Conservation (phyloP, 2,329 filamentous ascomycete genomes). For the Cercospora zeae-maydis region DNA sequence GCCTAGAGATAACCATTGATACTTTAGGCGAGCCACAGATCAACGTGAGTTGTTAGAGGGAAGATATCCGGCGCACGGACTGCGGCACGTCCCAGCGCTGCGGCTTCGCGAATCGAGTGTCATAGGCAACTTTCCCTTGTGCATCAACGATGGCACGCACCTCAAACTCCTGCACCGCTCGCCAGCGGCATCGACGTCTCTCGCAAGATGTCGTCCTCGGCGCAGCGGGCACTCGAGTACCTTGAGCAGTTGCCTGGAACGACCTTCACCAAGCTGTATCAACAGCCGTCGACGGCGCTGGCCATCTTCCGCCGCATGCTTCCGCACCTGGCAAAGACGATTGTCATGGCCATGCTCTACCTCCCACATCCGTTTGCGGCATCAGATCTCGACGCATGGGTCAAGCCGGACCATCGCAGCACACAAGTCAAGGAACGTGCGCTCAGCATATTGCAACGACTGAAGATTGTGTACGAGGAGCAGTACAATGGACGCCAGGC, state of each 20-base stretch:
- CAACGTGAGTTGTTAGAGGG: neutral
- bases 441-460: slow-evolving; percentile 71
- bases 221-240: slow-evolving; percentile 73
- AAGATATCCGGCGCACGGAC: neutral
- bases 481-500: slow-evolving; percentile 61
- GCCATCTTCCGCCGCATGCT: slow-evolving; percentile 98
- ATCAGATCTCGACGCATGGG: slow-evolving; percentile 81
- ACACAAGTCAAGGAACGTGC: slow-evolving; percentile 71
- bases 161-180: slow-evolving; percentile 12
- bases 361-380: slow-evolving; percentile 75
- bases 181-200: slow-evolving; percentile 15
- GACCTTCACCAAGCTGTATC: slow-evolving; percentile 87
- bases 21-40: neutral
- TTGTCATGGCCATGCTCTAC: slow-evolving; percentile 94
- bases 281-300: slow-evolving; percentile 90
- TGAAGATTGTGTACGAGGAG: slow-evolving; percentile 78
- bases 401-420: slow-evolving; percentile 57
- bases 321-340: slow-evolving; percentile 85
- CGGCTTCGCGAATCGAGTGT: slow-evolving; percentile 12
- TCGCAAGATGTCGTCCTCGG: slow-evolving; percentile 45
- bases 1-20: slow-evolving; percentile 33
- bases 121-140: slow-evolving; percentile 9
- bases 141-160: slow-evolving; percentile 17
- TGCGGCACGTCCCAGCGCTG: neutral
- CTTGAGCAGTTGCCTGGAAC: slow-evolving; percentile 86